Evolutionary conservation across 2,329 filamentous ascomycete genomes (phyloP).

Genomic region (Leptoxyphium fumago): DNA sequence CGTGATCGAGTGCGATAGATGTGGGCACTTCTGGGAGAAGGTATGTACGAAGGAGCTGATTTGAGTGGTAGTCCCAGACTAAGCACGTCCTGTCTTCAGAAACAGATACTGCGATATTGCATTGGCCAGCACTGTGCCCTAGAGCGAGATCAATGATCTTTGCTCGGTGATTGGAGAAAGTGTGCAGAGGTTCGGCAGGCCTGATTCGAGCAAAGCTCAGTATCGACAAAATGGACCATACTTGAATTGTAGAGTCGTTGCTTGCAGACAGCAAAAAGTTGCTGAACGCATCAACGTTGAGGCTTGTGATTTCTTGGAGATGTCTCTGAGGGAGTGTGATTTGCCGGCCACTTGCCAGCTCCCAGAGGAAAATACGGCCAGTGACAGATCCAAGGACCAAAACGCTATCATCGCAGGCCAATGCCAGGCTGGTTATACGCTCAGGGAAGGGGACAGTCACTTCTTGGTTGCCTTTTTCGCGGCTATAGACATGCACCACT

Average conservation of each 20-base stretch:
- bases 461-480: conserved; percentile 73
- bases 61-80: conserved; percentile 81
- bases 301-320: conserved; percentile 63
- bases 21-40: conserved; percentile 61
- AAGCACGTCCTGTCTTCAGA: conserved; percentile 80
- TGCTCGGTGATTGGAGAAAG: conserved; percentile 62
- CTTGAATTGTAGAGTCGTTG: conserved; percentile 76
- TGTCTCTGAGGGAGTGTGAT: conserved; percentile 64
- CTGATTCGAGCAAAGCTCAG: conserved; percentile 45
- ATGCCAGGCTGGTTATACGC: conserved; percentile 61
- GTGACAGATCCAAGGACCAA: conserved; percentile 70
- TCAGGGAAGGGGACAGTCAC: conserved; percentile 78
- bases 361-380: conserved; percentile 81
- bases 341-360: conserved; percentile 65
- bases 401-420: conserved; percentile 52
- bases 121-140: conserved; percentile 55
- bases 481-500: conserved; percentile 81
- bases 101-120: conserved; percentile 70
- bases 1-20: conserved; percentile 65
- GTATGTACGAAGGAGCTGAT: conserved; percentile 63
- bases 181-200: conserved; percentile 56
- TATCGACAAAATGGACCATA: conserved; percentile 72
- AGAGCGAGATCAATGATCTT: conserved; percentile 50
- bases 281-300: conserved; percentile 55
- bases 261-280: conserved; percentile 65